These are phyloP conservation scores for Lachnellula willkommii DNA, from an alignment of 2,329 filamentous ascomycete genomes.

Conservation along the genomic window DNA sequence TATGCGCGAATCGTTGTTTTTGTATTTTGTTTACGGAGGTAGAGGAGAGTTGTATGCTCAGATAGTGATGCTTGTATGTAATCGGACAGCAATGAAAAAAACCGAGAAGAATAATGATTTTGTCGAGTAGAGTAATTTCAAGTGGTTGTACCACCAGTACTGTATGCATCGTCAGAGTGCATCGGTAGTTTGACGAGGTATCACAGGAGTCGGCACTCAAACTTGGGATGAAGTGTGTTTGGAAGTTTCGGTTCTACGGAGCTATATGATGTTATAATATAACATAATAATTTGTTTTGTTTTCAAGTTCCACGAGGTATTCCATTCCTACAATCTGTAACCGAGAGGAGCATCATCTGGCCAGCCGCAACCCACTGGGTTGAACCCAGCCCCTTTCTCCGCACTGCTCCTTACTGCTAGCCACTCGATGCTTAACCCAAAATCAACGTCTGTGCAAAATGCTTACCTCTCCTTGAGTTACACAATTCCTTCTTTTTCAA, in stretches of 20 bases:
- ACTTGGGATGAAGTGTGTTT: not conserved
- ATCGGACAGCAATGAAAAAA: too few relatives aligned
- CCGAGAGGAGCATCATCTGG: not conserved
- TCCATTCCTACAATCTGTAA: not conserved
- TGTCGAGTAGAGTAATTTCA: not conserved
- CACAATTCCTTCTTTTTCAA: not conserved
- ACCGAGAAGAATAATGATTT: not conserved
- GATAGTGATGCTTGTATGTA: too few relatives aligned
- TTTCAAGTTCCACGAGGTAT: too few relatives aligned
- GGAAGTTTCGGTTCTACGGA: too few relatives aligned
- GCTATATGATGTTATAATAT: too few relatives aligned
- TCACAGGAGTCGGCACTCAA: not conserved
- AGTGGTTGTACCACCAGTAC: too few relatives aligned
- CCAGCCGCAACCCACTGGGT: not conserved
- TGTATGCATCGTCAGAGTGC: too few relatives aligned
- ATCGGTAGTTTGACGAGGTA: too few relatives aligned
- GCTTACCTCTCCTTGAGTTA: not conserved
- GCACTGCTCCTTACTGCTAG: not conserved
- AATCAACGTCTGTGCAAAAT: slow-evolving; percentile 26
- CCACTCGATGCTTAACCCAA: slow-evolving; percentile 15
- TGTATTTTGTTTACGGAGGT: too few relatives aligned
- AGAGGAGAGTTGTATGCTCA: too few relatives aligned
- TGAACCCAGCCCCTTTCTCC: not conserved
- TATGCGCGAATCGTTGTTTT: too few relatives aligned
- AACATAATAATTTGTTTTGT: not conserved